A percentile compares a stretch with the other conserved stretches of the same genome.
Conservation (phyloP, 129 eudicot species). For the Flaveria ramosissima region DNA sequence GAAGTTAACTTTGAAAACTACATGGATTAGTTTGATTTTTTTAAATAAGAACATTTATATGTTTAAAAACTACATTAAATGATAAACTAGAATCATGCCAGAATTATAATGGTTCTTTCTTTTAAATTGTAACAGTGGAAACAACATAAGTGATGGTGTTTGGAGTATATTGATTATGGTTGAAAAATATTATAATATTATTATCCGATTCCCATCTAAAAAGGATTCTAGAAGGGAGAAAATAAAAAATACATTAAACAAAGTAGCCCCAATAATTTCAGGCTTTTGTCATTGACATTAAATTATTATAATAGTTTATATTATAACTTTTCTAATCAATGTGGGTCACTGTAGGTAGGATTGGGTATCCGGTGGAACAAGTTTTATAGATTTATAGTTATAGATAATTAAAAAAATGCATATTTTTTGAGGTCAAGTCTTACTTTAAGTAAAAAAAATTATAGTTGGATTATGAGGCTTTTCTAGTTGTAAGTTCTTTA, state of each 20-base stretch:
- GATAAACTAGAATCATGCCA: background rate
- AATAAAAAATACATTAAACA: background rate
- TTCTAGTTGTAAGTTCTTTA: too few relatives aligned
- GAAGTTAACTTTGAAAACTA: background rate
- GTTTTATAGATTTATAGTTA: background rate
- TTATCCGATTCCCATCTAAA: slow-evolving; percentile 12
- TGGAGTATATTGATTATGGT: slow-evolving; percentile 10
- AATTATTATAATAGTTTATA: slow-evolving; percentile 4
- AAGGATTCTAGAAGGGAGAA: slow-evolving; percentile 33
- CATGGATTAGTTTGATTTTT: background rate
- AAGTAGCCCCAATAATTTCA: slow-evolving; percentile 30
- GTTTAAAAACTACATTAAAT: background rate
- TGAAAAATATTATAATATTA: slow-evolving; percentile 22
- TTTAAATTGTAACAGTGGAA: background rate
- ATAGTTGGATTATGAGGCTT: too few relatives aligned
- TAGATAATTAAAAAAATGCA: too few relatives aligned
- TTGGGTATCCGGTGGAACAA: slow-evolving; percentile 14
- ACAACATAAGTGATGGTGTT: background rate
- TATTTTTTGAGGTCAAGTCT: too few relatives aligned
- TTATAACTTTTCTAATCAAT: slow-evolving; percentile 14
- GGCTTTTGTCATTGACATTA: slow-evolving; percentile 33
- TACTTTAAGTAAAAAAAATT: too few relatives aligned
- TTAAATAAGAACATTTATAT: background rate
- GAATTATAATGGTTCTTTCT: background rate
- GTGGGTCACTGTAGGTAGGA: slow-evolving; percentile 28